Base-by-base conservation (phyloP, 108 stramenopile genomes). In the Nannochloropsis gaditana region DNA sequence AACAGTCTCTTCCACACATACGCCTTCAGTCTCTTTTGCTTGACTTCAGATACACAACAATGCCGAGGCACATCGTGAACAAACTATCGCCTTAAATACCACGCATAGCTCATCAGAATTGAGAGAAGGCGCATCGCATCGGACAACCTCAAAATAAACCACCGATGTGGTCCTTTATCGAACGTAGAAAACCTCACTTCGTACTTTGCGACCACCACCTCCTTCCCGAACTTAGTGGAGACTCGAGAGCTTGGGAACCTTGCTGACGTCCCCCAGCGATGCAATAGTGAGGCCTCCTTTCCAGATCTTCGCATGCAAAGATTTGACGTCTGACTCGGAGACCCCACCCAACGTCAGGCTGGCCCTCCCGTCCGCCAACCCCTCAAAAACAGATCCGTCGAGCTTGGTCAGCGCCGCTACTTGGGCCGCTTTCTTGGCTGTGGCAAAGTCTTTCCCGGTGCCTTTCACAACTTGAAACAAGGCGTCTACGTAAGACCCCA, bases 191-290 rank as follows among this genome's bases (percentile, higher is more conserved):
- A 31, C 31, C 31, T 31, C 1, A 31, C 31, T 31, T 31, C 31
- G 31, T 31, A 31, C 31, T 31, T 31, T 31, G 31, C 31, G 31
- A 31, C 31, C 31, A 1, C 31, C 31, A 31, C 31, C 31, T 31
- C 59, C 19, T 73, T 3, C 59, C 5, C 4, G 15, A 15, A 6
- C n/a, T 73, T 73, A 73, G 19, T 73, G 15, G 59, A 73, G 59
- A n/a, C 59, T 73, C 19, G 59, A 73, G 59, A 73, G 59, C 59
- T 73, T 73, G 59, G 59, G 59, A 15, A 73, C 59, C 59, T 73
- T 73, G 59, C 59, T 73, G 19, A 73, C 59, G 8, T 73, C 59
- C 59, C 59, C 59, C 19, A 73, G 59, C 59, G 59, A 73, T 15
- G 59, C 59, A 73, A 73, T 73, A n/a, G 19, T 73, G 59, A 73